Base-by-base conservation (phyloP, 2,329 filamentous ascomycete genomes). In the Exophiala xenobiotica region DNA sequence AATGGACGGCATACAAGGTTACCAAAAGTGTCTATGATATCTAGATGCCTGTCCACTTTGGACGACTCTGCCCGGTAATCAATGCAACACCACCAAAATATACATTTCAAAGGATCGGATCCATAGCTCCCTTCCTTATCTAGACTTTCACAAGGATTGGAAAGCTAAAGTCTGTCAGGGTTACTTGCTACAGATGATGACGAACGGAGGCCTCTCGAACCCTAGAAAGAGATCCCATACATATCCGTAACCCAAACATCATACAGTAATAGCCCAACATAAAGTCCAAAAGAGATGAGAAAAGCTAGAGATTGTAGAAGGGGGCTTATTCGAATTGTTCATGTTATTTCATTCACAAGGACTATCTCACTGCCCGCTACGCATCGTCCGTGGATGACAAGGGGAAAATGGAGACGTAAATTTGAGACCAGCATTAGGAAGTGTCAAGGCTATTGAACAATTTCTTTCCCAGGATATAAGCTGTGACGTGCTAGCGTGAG, bases 1-100 rank as follows among this genome's bases (percentile, higher is more conserved):
- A 62, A 51, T 71, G 67, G 68, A 65, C 59, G 3, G 54, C 64
- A 18, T 70, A 70, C 57, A 62, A 56, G 4, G 69, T 71, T 50
- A 64, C 58, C 1, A 67, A 57, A 51, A 70, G 66, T 38, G 53
- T 73, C 26, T 71, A 71, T 51, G 56, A 68, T 22, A 56, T 24
- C 4, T 72, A 65, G 67, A 61, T 65, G 63, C 68, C 64, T 5
- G 49, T 44, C 35, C 65, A 72, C 54, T 64, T 71, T 6, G 58
- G 66, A 53, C 67, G 61, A 43, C 66, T 73, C 39, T 65, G 63
- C 49, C 71, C 67, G 4, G 68, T 63, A 24, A 56, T 57, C 16
- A 18, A 46, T 27, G 12, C 26, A 6, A 27, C 12, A 27, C 26
- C 12, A 27, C n/a, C n/a, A 27, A 6, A 27, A 27, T 27, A 27